Conservation (phyloP, 2,329 filamentous ascomycete species). For the Trichoderma sp. region DNA sequence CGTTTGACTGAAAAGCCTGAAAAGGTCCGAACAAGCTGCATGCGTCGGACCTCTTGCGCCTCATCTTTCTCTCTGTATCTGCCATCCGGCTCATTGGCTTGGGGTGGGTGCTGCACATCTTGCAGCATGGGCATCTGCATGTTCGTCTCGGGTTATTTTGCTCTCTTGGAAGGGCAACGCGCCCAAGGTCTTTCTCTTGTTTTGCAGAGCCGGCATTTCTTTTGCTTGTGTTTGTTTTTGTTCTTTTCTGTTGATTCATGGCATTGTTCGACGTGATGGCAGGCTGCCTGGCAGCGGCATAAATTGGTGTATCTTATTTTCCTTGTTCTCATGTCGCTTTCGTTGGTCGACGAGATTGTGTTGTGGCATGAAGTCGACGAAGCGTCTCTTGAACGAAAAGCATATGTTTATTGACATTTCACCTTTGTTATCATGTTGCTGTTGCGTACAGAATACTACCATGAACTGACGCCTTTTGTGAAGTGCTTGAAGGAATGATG, state of each 20-base stretch:
- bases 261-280: conserved; percentile 20
- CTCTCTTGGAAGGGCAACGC: conserved; percentile 1
- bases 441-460: conserved; percentile 4
- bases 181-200: conserved; percentile 6
- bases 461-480: not conserved
- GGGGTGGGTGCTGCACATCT: conserved; percentile 14
- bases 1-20: conserved; percentile 3
- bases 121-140: conserved; percentile 22
- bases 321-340: not conserved
- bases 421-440: not conserved
- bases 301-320: not conserved
- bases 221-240: not conserved
- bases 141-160: not conserved
- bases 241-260: not conserved
- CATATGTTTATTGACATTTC: not conserved
- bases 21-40: conserved; percentile 4
- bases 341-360: not conserved
- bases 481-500: not conserved
- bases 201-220: conserved; percentile 20
- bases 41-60: not conserved
- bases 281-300: conserved; percentile 20
- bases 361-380: conserved; percentile 5
- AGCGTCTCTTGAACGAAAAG: conserved; percentile 9
- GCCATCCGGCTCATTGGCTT: not conserved
- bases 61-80: not conserved